These are phyloP conservation scores for Xylariales sp. DNA, from an alignment of 2,329 filamentous ascomycete species.

Conservation along the genomic window DNA sequence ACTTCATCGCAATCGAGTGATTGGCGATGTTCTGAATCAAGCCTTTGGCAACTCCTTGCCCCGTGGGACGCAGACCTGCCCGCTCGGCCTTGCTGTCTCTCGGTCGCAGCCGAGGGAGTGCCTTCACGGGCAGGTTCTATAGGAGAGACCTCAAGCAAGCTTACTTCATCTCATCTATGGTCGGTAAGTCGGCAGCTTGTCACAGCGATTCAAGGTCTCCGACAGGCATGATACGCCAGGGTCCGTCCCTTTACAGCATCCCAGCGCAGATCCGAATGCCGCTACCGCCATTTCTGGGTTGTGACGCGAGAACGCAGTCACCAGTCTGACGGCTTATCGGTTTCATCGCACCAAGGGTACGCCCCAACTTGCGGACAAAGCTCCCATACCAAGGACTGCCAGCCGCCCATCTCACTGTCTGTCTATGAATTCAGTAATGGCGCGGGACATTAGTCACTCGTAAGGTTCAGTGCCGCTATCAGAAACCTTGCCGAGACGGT, in stretches of 20 bases:
- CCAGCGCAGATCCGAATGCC: slow-evolving; percentile 3
- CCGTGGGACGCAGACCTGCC: no score
- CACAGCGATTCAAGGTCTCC: slow-evolving; percentile 5
- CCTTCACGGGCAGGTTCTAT: not conserved
- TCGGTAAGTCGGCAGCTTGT: slow-evolving; percentile 6
- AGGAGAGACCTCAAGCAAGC: not conserved
- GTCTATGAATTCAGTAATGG: no score
- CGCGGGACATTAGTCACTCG: not conserved
- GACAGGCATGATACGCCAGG: slow-evolving; percentile 7
- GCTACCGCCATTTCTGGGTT: not conserved
- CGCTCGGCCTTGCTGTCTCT: not conserved
- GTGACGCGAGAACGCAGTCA: not conserved
- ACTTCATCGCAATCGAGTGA: not conserved
- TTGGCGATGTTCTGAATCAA: no score
- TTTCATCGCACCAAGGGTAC: slow-evolving; percentile 6
- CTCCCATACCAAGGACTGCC: no score
- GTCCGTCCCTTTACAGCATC: not conserved
- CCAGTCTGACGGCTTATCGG: slow-evolving; percentile 2
- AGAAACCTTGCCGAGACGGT: not conserved
- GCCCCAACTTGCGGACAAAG: no score
- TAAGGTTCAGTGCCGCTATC: no score
- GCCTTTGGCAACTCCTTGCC: no score
- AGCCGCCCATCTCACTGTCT: no score
- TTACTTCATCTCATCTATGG: not conserved
- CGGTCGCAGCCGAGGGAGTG: not conserved